Base-by-base conservation (phyloP, 192 early-diverging fungal genomes). In the Helicostylum pulchrum region DNA sequence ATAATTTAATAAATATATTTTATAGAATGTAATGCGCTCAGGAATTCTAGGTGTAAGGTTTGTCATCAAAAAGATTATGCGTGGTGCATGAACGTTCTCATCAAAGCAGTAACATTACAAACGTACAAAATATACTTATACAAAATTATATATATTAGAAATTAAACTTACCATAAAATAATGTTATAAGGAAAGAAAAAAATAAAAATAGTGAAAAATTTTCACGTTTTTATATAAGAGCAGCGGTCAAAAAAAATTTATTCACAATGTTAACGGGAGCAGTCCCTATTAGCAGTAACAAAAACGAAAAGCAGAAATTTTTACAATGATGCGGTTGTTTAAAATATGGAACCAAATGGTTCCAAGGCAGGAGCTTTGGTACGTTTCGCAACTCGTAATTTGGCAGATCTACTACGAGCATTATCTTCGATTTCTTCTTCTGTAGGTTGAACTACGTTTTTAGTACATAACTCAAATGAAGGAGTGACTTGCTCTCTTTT, bases 401-500 rank as follows among this genome's bases (percentile, higher is more conserved):
- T 83, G 9, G 80, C 81, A 0, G 78, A 86, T 61, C 87, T 66
- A 56, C 86, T 75, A 34, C 86, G 67, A n/a, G 81, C 67, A 57
- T 91, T 91, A 6, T 12, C 51, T 30, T 65, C 68, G 0, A 84
- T 49, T 77, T 89, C 89, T 15, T 80, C 68, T 21, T 45, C 42
- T 0, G 68, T 65, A 5, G 87, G 78, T 43, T 62, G 72, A 44
- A 88, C 72, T 43, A 74, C 74, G 1, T 68, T 62, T 61, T 68
- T 78, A 47, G 65, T 72, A 48, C 68, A 46, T 39, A 76, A 17
- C 19, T 60, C 71, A 51, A 73, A 73, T 5, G 71, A 67, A 31
- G 71, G 73, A 0, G 26, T 26, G 0, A 62, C 51, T 5, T 39
- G 14, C 48, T 70, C 34, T 23, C 55, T 57, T 11, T 57, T 12